Conservation (phyloP, 2,329 filamentous ascomycete genomes). For the Myriosclerotinia curreyana region DNA sequence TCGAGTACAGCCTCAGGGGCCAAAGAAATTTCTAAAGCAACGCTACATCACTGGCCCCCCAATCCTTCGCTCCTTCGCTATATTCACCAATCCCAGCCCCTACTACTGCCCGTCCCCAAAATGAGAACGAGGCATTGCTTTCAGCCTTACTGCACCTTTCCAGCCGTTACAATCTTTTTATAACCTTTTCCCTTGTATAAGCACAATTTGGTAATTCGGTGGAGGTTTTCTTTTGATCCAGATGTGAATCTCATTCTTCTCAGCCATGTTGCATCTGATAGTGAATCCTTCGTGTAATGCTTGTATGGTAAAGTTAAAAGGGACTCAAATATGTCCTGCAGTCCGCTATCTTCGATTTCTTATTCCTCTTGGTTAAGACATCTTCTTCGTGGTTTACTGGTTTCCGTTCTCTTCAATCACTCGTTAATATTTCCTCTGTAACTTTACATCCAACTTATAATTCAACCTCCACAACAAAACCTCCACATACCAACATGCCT, state of each 20-base stretch:
- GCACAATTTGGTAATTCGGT: not conserved
- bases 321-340: conserved; percentile 1
- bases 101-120: not conserved
- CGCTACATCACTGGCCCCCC: not conserved
- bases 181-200: not conserved
- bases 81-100: not conserved
- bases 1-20: not conserved
- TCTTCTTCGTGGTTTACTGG: not conserved
- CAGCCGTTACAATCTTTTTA: conserved; percentile 1
- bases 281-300: conserved; percentile 4
- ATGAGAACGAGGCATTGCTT: conserved; percentile 10
- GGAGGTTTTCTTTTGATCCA: not conserved
- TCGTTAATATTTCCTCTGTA: not conserved
- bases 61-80: conserved; percentile 10
- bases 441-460: not conserved
- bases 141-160: conserved; percentile 16
- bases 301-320: not conserved
- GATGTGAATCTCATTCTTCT: not conserved
- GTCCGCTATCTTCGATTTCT: not conserved
- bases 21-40: not conserved
- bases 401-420: not conserved
- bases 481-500: not conserved
- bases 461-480: not conserved
- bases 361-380: not conserved
- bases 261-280: not conserved